These are phyloP conservation scores for Wickerhamomyces sydowiorum DNA, from an alignment of 805 yeast species.

Conservation along the genomic window DNA sequence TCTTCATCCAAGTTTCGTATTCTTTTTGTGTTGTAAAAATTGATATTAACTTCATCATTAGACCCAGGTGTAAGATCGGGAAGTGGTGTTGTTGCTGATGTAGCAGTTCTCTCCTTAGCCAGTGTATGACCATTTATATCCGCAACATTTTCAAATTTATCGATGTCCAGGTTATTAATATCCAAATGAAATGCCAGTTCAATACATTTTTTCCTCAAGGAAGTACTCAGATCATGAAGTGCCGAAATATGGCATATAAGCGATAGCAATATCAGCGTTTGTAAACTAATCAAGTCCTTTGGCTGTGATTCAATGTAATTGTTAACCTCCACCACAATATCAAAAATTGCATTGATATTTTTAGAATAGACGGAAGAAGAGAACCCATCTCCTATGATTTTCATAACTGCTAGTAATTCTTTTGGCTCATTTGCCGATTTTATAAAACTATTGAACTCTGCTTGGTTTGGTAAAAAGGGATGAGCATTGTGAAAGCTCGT, in stretches of 20 bases:
- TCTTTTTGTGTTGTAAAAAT: conserved; percentile 18
- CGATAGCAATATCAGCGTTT: conserved; percentile 33
- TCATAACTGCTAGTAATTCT: conserved; percentile 42
- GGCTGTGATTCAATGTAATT: conserved; percentile 21
- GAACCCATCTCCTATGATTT: conserved; percentile 45
- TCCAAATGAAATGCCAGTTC: conserved; percentile 31
- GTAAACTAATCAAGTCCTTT: conserved; percentile 39
- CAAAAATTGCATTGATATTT: conserved; percentile 36
- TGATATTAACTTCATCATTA: conserved; percentile 17
- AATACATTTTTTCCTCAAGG: conserved; percentile 37
- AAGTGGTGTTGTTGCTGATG: conserved; percentile 10
- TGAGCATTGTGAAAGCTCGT: conserved; percentile 35
- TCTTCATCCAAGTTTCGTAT: conserved; percentile 14
- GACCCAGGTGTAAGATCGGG: conserved; percentile 9
- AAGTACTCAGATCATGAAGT: conserved; percentile 38
- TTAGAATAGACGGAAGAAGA: conserved; percentile 27
- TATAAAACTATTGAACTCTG: conserved; percentile 30
- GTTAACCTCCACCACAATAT: conserved; percentile 27
- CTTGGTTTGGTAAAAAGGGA: conserved; percentile 40
- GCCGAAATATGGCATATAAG: conserved; percentile 47
- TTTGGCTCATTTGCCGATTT: conserved; percentile 26
- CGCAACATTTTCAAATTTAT: conserved; percentile 10
- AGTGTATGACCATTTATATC: conserved; percentile 20
- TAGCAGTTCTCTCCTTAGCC: neutral
- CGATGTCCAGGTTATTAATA: conserved; percentile 33